Conservation (phyloP, 1,284 basidiomycete genomes). For the Cryptococcus sp. region DNA sequence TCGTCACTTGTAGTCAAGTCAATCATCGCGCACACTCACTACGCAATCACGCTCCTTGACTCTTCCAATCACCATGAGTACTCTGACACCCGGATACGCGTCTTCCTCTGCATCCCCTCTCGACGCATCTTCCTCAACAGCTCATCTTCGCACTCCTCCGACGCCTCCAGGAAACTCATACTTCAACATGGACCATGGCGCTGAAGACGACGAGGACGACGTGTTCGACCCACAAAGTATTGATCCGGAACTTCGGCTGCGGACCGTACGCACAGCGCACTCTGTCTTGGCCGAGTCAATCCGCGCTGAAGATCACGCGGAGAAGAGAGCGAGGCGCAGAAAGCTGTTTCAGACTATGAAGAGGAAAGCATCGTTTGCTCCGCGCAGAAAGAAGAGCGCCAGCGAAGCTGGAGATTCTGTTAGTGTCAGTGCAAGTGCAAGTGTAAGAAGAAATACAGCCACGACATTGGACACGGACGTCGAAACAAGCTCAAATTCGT, state of each 20-base stretch:
- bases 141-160: background rate
- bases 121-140: constrained; percentile 1
- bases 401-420: constrained; percentile 1
- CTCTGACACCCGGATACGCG: background rate
- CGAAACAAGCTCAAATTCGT: constrained; percentile 3
- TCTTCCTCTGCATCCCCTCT: background rate
- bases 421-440: too few relatives aligned
- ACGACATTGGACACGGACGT: constrained; percentile 3
- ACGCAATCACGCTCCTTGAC: too few relatives aligned
- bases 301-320: constrained; percentile 70
- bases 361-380: constrained; percentile 40
- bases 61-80: too few relatives aligned
- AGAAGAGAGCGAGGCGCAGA: constrained; percentile 59
- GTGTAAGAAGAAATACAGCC: constrained; percentile 20
- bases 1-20: too few relatives aligned
- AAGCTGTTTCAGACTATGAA: constrained; percentile 58
- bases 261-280: constrained; percentile 83
- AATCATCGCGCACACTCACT: too few relatives aligned
- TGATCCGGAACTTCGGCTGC: constrained; percentile 79
- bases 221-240: constrained; percentile 56
- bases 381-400: constrained; percentile 8
- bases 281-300: constrained; percentile 84
- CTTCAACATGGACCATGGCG: background rate
- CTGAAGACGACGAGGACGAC: constrained; percentile 27
- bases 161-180: background rate